These are phyloP conservation scores for Colletotrichum camelliae DNA, from an alignment of 2,329 filamentous ascomycete species.

Conservation along the genomic window DNA sequence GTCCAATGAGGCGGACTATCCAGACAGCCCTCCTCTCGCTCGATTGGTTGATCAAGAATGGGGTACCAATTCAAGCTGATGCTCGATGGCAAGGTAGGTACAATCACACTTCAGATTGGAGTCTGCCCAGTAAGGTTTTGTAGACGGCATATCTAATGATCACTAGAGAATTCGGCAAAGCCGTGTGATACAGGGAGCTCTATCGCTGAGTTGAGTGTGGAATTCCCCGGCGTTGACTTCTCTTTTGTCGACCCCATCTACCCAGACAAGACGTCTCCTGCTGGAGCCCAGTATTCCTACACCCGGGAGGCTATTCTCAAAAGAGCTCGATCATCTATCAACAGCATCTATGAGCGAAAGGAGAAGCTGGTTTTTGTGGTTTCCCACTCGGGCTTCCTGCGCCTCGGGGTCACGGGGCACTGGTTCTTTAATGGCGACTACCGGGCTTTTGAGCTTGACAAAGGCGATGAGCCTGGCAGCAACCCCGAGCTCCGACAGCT, in stretches of 20 bases:
- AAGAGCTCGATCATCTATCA: slow-evolving; percentile 58
- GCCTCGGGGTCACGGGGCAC: slow-evolving; percentile 59
- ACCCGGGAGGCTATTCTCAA: slow-evolving; percentile 56
- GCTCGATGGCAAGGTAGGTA: slow-evolving; percentile 68
- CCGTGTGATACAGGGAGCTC: slow-evolving; percentile 68
- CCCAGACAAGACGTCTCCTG: slow-evolving; percentile 64
- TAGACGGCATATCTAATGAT: slow-evolving; percentile 58
- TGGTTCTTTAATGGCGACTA: slow-evolving; percentile 69
- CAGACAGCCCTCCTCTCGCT: slow-evolving; percentile 66
- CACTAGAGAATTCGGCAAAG: slow-evolving; percentile 55
- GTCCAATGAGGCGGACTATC: slow-evolving; percentile 69
- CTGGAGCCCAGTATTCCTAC: slow-evolving; percentile 55
- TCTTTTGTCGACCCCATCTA: slow-evolving; percentile 61
- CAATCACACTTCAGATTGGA: neutral
- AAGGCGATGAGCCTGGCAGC: slow-evolving; percentile 24
- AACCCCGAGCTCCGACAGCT: slow-evolving; percentile 48
- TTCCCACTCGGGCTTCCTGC: slow-evolving; percentile 68
- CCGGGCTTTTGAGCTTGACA: slow-evolving; percentile 63
- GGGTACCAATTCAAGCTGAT: slow-evolving; percentile 59
- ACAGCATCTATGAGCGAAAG: slow-evolving; percentile 53
- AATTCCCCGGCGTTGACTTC: slow-evolving; percentile 65
- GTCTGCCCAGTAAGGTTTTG: slow-evolving; percentile 50
- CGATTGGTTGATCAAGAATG: slow-evolving; percentile 61
- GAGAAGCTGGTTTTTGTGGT: slow-evolving; percentile 71
- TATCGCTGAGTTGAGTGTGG: slow-evolving; percentile 43